Conservation (phyloP, 768 basidiomycete species). For the Postia placenta region DNA sequence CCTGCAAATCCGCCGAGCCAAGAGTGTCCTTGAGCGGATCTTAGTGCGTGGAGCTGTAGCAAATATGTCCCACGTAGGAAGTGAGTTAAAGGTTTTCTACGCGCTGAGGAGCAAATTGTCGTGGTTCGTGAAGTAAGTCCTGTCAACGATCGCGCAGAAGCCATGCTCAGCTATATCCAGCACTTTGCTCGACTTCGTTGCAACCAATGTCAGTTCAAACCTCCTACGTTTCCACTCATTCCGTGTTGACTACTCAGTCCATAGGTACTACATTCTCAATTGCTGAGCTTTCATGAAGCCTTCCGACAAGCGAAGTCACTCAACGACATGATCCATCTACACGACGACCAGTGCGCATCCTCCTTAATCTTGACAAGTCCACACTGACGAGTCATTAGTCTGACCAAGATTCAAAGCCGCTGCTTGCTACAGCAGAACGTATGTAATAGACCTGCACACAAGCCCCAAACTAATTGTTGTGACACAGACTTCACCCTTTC, state of each 20-base stretch:
- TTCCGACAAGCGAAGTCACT: slow-evolving; percentile 54
- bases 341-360: slow-evolving; percentile 59
- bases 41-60: slow-evolving; percentile 49
- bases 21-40: slow-evolving; percentile 63
- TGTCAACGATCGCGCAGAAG: background rate
- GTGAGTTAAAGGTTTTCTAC: slow-evolving; percentile 65
- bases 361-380: background rate
- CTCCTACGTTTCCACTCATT: background rate
- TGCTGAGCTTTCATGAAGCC: slow-evolving; percentile 50
- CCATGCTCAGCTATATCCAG: slow-evolving; percentile 26
- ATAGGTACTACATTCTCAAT: slow-evolving; percentile 65
- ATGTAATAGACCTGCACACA: background rate
- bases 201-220: slow-evolving; percentile 51
- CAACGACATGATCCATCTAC: slow-evolving; percentile 69
- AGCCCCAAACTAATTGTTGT: background rate
- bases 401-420: slow-evolving; percentile 51
- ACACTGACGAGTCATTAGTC: slow-evolving; percentile 29
- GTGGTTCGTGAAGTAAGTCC: slow-evolving; percentile 81
- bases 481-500: slow-evolving; percentile 54
- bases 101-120: slow-evolving; percentile 70
- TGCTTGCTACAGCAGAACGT: slow-evolving; percentile 61
- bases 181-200: slow-evolving; percentile 62
- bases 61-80: slow-evolving; percentile 27
- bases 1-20: slow-evolving; percentile 69
- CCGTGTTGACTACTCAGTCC: background rate